Conservation (phyloP, 352 stramenopile species). For the Phytophthora litchii region DNA sequence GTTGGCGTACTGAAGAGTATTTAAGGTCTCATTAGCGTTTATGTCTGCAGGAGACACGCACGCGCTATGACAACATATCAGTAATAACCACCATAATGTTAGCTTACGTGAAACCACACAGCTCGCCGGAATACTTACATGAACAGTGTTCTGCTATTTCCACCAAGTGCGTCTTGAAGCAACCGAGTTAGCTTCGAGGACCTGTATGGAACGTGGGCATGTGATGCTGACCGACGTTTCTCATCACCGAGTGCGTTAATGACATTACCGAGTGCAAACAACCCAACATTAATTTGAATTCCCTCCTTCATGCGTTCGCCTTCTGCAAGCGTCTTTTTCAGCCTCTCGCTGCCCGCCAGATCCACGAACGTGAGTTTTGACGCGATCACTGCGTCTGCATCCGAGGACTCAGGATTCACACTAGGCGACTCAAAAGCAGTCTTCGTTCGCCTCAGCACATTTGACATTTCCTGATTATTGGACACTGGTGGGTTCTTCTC, state of each 20-base stretch:
- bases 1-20: conserved; percentile 88
- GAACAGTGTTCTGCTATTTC: conserved; percentile 90
- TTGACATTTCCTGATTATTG: conserved; percentile 21
- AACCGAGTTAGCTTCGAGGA: conserved; percentile 84
- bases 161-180: conserved; percentile 84
- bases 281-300: conserved; percentile 89
- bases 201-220: conserved; percentile 79
- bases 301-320: conserved; percentile 89
- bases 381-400: conserved; percentile 45
- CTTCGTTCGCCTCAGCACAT: background rate
- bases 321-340: conserved; percentile 87
- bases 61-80: conserved; percentile 48
- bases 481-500: conserved; percentile 11
- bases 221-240: conserved; percentile 43
- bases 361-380: conserved; percentile 91
- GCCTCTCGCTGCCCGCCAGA: conserved; percentile 82
- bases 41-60: conserved; percentile 81
- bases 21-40: conserved; percentile 78
- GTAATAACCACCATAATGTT: background rate
- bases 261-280: conserved; percentile 86
- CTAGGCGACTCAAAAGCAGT: conserved; percentile 3
- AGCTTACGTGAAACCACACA: background rate
- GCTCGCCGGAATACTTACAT: conserved; percentile 54
- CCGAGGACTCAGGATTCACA: conserved; percentile 1
- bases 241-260: conserved; percentile 89